phyloP scores from a whole-genome alignment of 257 asterid genomes.

The Fraxinus americana region DNA sequence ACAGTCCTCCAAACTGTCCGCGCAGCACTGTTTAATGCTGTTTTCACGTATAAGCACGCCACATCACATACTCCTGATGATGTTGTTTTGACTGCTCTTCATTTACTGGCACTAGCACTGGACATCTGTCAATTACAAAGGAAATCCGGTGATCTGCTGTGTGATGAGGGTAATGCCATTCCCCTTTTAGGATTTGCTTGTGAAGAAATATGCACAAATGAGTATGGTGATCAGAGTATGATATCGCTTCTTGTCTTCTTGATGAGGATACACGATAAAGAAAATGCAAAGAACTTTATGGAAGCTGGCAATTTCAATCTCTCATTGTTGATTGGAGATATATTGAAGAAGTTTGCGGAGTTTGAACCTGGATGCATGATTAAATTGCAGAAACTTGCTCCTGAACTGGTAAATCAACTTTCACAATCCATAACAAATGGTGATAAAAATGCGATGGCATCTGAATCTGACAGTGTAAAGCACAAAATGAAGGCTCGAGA shows the following conservation, averaged over 20 bases:
- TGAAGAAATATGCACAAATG: conserved; percentile 63
- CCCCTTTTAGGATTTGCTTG: conserved; percentile 75
- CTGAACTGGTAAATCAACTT: conserved; percentile 69
- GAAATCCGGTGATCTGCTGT: conserved; percentile 53
- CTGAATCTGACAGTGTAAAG: conserved; percentile 62
- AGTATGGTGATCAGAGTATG: conserved; percentile 80
- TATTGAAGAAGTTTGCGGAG: conserved; percentile 66
- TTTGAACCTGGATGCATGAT: conserved; percentile 75
- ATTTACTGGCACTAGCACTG: conserved; percentile 79
- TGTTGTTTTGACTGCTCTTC: conserved; percentile 76
- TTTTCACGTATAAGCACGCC: conserved; percentile 53
- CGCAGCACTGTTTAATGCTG: conserved; percentile 75
- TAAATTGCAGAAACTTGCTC: conserved; percentile 78
- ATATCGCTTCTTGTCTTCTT: conserved; percentile 85
- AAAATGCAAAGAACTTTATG: conserved; percentile 47
- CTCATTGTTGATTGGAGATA: conserved; percentile 53
- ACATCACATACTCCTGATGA: conserved; percentile 81
- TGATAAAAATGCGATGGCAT: conserved; percentile 36
- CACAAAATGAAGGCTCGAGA: conserved; percentile 94
- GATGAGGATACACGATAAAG: conserved; percentile 77
- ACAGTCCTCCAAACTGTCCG: conserved; percentile 72
- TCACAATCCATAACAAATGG: conserved; percentile 38
- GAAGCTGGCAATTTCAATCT: conserved; percentile 64
- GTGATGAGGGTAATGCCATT: conserved; percentile 54
- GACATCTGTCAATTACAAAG: conserved; percentile 68